Percentiles rank a stretch among this genome's conserved stretches.
These are phyloP conservation scores for Bremia lactucae DNA, from an alignment of 352 stramenopile genomes.

Conservation along the genomic window DNA sequence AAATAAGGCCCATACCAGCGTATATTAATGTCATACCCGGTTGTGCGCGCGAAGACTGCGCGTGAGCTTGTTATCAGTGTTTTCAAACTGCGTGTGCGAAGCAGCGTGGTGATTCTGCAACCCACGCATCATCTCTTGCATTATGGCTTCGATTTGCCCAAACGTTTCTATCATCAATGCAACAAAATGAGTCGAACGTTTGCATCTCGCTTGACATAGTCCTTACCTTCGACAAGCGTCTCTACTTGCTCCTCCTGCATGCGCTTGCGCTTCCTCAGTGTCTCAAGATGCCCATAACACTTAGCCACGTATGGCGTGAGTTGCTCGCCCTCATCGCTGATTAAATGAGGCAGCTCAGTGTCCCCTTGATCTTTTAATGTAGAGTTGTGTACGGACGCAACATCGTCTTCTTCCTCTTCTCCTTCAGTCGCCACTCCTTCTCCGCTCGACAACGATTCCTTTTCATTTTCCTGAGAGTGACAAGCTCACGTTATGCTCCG, in stretches of 20 bases:
- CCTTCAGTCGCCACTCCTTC: constrained; percentile 23
- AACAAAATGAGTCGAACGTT: background rate
- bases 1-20: background rate
- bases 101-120: constrained; percentile 27
- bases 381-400: constrained; percentile 2
- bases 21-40: constrained; percentile 7
- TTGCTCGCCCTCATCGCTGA: constrained; percentile 15
- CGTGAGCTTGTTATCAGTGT: constrained; percentile 16
- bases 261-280: constrained; percentile 38
- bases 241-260: constrained; percentile 47
- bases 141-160: constrained; percentile 29
- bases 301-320: constrained; percentile 33
- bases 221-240: constrained; percentile 35
- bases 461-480: constrained; percentile 15
- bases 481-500: background rate
- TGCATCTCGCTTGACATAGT: background rate
- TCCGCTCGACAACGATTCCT: constrained; percentile 13
- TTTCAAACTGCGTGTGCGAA: constrained; percentile 27
- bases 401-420: constrained; percentile 18
- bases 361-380: constrained; percentile 1
- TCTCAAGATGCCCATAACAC: constrained; percentile 28
- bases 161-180: constrained; percentile 22
- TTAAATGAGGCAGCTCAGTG: background rate
- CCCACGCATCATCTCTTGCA: constrained; percentile 29
- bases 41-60: constrained; percentile 25